Conservation (phyloP, 129 eudicot genomes). For the Smallanthus sonchifolius region DNA sequence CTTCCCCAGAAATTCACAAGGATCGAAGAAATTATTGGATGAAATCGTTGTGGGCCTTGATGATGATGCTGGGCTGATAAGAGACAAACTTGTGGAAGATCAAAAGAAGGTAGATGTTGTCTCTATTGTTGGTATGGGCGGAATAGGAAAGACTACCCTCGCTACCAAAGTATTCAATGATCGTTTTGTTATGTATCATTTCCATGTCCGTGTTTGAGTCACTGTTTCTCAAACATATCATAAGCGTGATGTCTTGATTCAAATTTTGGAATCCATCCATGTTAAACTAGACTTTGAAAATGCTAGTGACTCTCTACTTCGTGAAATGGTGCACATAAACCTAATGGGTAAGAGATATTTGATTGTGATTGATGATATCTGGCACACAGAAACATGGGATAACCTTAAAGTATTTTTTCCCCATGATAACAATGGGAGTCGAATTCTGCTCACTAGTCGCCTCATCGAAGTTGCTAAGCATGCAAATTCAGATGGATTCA, state of each 20-base stretch:
- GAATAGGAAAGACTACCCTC: too few species aligned
- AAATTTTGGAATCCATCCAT: neutral
- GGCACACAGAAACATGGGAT: constrained; percentile 32
- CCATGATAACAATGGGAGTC: too few species aligned
- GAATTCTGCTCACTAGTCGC: constrained; percentile 29
- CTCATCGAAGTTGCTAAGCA: constrained; percentile 5
- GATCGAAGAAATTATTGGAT: too few species aligned
- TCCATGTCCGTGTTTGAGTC: too few species aligned
- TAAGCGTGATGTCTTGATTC: neutral
- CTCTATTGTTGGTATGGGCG: too few species aligned
- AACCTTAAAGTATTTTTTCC: neutral
- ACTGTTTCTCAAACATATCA: too few species aligned
- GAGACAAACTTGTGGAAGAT: too few species aligned
- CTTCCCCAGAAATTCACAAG: too few species aligned
- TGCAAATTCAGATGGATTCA: neutral
- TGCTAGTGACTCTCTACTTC: neutral
- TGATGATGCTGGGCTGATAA: too few species aligned
- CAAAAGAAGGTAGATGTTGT: too few species aligned
- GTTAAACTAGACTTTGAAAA: neutral
- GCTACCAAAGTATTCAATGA: constrained; percentile 25
- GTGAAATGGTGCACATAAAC: neutral
- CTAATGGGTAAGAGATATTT: constrained; percentile 28
- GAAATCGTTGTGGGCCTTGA: too few species aligned
- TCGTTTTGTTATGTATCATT: neutral
- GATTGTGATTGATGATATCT: constrained; percentile 39